phyloP scores from a whole-genome alignment of 2,329 filamentous ascomycete species.

The Juglanconis oblonga region DNA sequence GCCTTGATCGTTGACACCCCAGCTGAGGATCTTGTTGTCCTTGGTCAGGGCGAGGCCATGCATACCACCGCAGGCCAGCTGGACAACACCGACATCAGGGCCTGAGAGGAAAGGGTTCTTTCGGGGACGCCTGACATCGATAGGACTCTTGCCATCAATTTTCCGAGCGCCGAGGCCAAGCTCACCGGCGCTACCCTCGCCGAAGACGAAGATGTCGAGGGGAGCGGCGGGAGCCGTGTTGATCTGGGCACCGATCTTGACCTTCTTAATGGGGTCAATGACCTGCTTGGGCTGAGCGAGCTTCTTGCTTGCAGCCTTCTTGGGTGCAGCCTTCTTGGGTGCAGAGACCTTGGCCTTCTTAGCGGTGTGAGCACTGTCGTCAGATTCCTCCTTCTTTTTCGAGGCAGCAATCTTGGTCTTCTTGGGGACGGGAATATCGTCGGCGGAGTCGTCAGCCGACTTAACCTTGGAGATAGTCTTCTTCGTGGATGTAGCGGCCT shows the following conservation, averaged over 20 bases:
- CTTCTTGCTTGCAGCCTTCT: conserved; percentile 19
- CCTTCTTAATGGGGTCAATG: not conserved
- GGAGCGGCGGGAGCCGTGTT: conserved; percentile 61
- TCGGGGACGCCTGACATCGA: conserved; percentile 73
- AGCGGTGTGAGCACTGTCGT: conserved; percentile 30
- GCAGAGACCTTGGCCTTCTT: conserved; percentile 24
- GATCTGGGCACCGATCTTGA: conserved; percentile 38
- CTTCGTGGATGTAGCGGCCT: no score
- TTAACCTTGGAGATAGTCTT: conserved; percentile 10
- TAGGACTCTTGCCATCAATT: conserved; percentile 54
- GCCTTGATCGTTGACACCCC: conserved; percentile 85
- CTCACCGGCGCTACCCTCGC: conserved; percentile 77
- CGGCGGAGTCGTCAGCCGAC: not conserved
- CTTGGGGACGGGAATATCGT: not conserved
- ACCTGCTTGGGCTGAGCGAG: conserved; percentile 15
- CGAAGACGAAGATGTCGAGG: conserved; percentile 76
- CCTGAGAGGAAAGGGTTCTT: conserved; percentile 60
- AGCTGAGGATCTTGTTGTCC: conserved; percentile 79
- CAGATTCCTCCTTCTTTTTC: conserved; percentile 15
- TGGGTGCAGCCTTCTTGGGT: conserved; percentile 37
- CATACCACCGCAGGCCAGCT: conserved; percentile 78
- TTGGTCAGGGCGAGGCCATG: conserved; percentile 73
- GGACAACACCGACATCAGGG: conserved; percentile 63
- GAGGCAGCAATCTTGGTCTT: conserved; percentile 18
- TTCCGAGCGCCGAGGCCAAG: conserved; percentile 69